These are phyloP conservation scores for Gastrodia elata DNA, from an alignment of 106 monocot genomes.

Conservation along the genomic window DNA sequence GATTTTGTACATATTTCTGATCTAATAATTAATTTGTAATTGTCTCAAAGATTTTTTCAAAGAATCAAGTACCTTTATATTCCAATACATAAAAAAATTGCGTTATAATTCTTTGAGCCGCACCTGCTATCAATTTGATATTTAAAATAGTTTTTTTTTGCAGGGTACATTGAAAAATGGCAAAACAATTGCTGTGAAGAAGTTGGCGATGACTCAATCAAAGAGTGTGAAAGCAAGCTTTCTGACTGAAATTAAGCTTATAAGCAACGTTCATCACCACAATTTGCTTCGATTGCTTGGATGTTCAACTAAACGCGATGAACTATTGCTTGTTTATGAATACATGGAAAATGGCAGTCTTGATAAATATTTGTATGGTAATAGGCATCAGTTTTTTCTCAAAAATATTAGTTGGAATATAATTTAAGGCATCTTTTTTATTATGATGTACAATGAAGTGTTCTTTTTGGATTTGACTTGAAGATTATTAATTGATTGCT, in stretches of 20 bases:
- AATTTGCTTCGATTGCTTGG: slow-evolving; percentile 63
- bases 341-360: slow-evolving; percentile 75
- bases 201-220: slow-evolving; percentile 32
- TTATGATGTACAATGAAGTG: neutral
- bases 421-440: neutral
- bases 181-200: slow-evolving; percentile 54
- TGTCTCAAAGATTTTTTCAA: neutral
- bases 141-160: slow-evolving; percentile 2
- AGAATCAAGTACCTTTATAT: neutral
- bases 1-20: neutral
- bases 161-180: slow-evolving; percentile 56
- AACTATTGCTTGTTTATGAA: slow-evolving; percentile 64
- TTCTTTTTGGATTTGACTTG: neutral
- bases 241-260: slow-evolving; percentile 60
- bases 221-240: slow-evolving; percentile 33
- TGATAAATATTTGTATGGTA: slow-evolving; percentile 71
- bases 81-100: neutral
- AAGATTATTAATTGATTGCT: neutral
- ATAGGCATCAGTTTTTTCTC: neutral
- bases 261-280: slow-evolving; percentile 76
- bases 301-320: slow-evolving; percentile 46
- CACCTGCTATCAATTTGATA: neutral
- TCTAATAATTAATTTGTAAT: neutral
- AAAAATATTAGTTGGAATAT: neutral
- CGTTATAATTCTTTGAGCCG: neutral